A percentile compares a stretch with the other conserved stretches of the same genome.
Evolutionary conservation across 257 asterid genomes (phyloP).

Genomic region (Buddleja alternifolia): DNA sequence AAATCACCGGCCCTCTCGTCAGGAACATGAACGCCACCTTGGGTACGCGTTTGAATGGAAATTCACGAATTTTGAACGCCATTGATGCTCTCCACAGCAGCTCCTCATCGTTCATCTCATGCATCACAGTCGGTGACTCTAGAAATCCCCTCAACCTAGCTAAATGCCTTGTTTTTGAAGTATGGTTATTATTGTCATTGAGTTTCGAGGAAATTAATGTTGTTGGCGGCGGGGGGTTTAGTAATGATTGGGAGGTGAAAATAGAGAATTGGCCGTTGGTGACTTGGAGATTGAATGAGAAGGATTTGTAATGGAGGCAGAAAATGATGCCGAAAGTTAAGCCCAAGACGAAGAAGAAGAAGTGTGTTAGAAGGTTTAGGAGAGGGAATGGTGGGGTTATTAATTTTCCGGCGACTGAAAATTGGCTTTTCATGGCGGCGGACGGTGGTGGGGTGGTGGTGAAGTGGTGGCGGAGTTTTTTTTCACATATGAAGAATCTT

Average conservation of each 20-base stretch:
- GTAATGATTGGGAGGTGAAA: slow-evolving; percentile 30
- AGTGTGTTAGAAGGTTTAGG: slow-evolving; percentile 37
- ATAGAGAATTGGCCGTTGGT: slow-evolving; percentile 49
- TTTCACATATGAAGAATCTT: not conserved
- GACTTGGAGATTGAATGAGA: slow-evolving; percentile 58
- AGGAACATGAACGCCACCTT: slow-evolving; percentile 74
- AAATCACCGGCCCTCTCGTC: slow-evolving; percentile 52
- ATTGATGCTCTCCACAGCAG: slow-evolving; percentile 68
- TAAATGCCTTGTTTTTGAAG: not conserved
- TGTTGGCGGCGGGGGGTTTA: not conserved
- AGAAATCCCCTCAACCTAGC: slow-evolving; percentile 10
- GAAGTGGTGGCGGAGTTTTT: not conserved
- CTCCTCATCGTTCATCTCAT: slow-evolving; percentile 61
- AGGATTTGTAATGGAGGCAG: slow-evolving; percentile 54
- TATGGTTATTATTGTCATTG: not conserved
- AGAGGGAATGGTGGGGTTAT: slow-evolving; percentile 33
- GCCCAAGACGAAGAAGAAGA: slow-evolving; percentile 53
- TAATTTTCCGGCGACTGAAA: slow-evolving; percentile 32
- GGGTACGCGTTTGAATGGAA: slow-evolving; percentile 38
- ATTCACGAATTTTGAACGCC: slow-evolving; percentile 40
- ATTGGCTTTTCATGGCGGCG: slow-evolving; percentile 36
- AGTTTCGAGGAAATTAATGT: not conserved
- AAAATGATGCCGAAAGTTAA: slow-evolving; percentile 53
- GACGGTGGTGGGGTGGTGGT: slow-evolving; percentile 18
- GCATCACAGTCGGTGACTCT: slow-evolving; percentile 40